phyloP scores from a whole-genome alignment of 2,329 filamentous ascomycete species.

The Sarocladiaceae sp. region DNA sequence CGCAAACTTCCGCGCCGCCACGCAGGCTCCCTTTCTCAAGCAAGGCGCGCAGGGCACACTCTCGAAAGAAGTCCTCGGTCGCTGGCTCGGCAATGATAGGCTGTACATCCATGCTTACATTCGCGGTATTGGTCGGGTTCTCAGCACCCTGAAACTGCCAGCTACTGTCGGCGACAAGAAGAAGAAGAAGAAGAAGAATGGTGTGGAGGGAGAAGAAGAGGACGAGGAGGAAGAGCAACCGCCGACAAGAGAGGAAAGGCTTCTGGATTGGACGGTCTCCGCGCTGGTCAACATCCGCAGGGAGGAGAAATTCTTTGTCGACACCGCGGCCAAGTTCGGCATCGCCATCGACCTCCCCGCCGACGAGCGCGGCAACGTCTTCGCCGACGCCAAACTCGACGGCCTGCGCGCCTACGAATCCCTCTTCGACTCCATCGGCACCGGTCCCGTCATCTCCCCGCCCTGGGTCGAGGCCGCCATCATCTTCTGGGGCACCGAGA shows the following conservation, averaged over 20 bases:
- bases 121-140: slow-evolving; percentile 57
- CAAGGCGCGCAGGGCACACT: slow-evolving; percentile 58
- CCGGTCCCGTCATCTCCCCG: slow-evolving; percentile 36
- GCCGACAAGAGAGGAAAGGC: slow-evolving; percentile 22
- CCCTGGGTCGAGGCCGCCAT: slow-evolving; percentile 60
- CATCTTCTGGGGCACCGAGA: slow-evolving; percentile 73
- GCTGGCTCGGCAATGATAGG: slow-evolving; percentile 67
- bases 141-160: slow-evolving; percentile 28
- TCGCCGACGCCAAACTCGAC: slow-evolving; percentile 27
- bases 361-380: slow-evolving; percentile 17
- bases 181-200: no score
- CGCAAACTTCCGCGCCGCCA: slow-evolving; percentile 46
- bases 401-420: slow-evolving; percentile 31
- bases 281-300: slow-evolving; percentile 60
- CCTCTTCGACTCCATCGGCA: slow-evolving; percentile 49
- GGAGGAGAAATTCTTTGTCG: slow-evolving; percentile 62
- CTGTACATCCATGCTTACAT: slow-evolving; percentile 67
- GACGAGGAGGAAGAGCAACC: background rate
- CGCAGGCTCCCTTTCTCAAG: slow-evolving; percentile 59
- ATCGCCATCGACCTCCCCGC: slow-evolving; percentile 39
- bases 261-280: slow-evolving; percentile 57
- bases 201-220: no score
- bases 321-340: slow-evolving; percentile 53
- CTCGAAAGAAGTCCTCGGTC: slow-evolving; percentile 46
- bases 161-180: background rate